Percentiles rank a stretch among this genome's conserved stretches.
phyloP scores from a whole-genome alignment of 2,329 filamentous ascomycete genomes.

The Anthostomella pinea region DNA sequence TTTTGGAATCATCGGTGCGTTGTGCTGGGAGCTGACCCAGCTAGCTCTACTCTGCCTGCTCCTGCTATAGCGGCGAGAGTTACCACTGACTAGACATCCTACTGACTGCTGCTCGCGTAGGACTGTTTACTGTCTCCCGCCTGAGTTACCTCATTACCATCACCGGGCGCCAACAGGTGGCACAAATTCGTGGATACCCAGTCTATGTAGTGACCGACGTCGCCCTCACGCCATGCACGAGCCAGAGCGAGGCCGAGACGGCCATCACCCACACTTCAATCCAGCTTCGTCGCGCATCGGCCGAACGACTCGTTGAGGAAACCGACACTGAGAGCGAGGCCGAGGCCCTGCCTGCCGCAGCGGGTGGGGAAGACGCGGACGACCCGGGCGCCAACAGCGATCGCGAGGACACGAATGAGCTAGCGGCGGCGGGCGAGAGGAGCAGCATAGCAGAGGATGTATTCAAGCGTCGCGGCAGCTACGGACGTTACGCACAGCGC shows the following conservation, averaged over 20 bases:
- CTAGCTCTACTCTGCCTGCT: too few species aligned
- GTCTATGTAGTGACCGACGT: slow-evolving; percentile 88
- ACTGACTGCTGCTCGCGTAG: too few species aligned
- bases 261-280: slow-evolving; percentile 63
- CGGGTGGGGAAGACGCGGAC: slow-evolving; percentile 30
- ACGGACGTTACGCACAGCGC: slow-evolving; percentile 82
- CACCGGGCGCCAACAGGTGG: slow-evolving; percentile 81
- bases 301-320: slow-evolving; percentile 30
- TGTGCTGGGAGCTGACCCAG: too few species aligned
- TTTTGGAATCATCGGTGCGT: slow-evolving; percentile 56
- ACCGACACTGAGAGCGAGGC: slow-evolving; percentile 45
- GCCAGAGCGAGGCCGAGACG: slow-evolving; percentile 67
- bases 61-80: too few species aligned
- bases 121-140: slow-evolving; percentile 78
- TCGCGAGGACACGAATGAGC: slow-evolving; percentile 18
- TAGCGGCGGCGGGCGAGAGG: slow-evolving; percentile 27
- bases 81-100: too few species aligned
- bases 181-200: slow-evolving; percentile 76
- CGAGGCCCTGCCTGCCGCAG: slow-evolving; percentile 40
- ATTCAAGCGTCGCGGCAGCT: slow-evolving; percentile 75
- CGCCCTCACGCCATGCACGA: slow-evolving; percentile 82
- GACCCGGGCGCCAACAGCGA: slow-evolving; percentile 29
- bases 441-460: slow-evolving; percentile 85
- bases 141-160: slow-evolving; percentile 85
- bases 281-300: slow-evolving; percentile 36